Base-by-base conservation (phyloP, 805 yeast species). In the Metschnikowia lachancei region DNA sequence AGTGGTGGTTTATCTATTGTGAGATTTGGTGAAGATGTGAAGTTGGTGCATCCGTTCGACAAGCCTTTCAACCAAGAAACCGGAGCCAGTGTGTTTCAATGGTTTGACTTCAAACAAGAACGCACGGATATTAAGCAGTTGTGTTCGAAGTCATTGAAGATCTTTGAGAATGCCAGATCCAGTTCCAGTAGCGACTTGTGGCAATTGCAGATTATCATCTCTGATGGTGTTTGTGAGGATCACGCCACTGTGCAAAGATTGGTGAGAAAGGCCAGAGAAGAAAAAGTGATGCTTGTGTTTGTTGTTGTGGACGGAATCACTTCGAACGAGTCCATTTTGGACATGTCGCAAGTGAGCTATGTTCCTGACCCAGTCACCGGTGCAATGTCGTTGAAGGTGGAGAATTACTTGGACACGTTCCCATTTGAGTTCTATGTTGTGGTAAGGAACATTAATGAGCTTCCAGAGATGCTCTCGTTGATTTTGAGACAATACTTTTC, bases 191-290 rank as follows among this genome's bases (percentile, higher is more conserved):
- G 71, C 34, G 96, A 88, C 51, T 75, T 88, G 62, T 94, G 98
- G 97, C 96, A 89, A 67, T 74, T 94, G 54, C 89, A 95, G 64
- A 89, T 94, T 46, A 85, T 94, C 49, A 76, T 94, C 28, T 89
- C 97, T 1, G 99, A 94, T 70, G 99, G 99, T 67, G 88, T 94
- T 39, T 90, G 97, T 62, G 99, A 94, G 65, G 95, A 91, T 64
- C 99, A 94, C 64, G 90, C 77, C 26, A 81, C 85, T 0, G 74
- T 94, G 41, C 82, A 86, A 54, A 76, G 92, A 53, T 75, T 94
- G 56, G 97, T 92, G 3, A 83, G 99, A 58, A 80, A 80, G 54
- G 98, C 98, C 1, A 77, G 96, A 56, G 98, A 94, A 57, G 87
- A 88, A 56, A 85, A 83, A 59, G 85, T 94, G 50, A 90, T 95